Conservation (phyloP, 2,329 filamentous ascomycete species). For the Ophidiomyces ophidiicola region DNA sequence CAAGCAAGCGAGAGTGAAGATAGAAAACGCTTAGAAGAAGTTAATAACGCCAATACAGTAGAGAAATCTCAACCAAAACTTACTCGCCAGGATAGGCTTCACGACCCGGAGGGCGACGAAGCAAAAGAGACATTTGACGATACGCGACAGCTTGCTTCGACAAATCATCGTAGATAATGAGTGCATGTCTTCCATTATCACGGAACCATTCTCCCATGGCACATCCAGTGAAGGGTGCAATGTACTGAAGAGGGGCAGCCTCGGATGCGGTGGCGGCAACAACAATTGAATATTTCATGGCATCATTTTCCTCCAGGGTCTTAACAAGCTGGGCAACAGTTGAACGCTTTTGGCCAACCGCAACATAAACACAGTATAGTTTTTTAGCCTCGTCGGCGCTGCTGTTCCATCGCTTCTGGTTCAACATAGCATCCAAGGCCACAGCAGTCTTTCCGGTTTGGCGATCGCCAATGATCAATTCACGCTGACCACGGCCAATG, state of each 20-base stretch:
- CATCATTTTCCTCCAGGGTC: slow-evolving; percentile 98
- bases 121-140: slow-evolving; percentile 96
- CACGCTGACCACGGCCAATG: slow-evolving; percentile 99
- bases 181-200: slow-evolving; percentile 74
- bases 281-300: slow-evolving; percentile 94
- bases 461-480: slow-evolving; percentile 99
- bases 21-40: slow-evolving; percentile 63
- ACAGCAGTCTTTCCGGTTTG: slow-evolving; percentile 99
- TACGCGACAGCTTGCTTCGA: slow-evolving; percentile 97
- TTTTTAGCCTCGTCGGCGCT: slow-evolving; percentile 84
- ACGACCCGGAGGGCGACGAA: slow-evolving; percentile 95
- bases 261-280: slow-evolving; percentile 96
- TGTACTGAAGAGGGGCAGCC: slow-evolving; percentile 86
- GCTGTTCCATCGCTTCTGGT: slow-evolving; percentile 98
- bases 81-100: slow-evolving; percentile 96
- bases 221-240: slow-evolving; percentile 73
- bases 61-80: slow-evolving; percentile 20
- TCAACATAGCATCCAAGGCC: slow-evolving; percentile 92
- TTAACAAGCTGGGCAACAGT: slow-evolving; percentile 98
- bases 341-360: slow-evolving; percentile 97
- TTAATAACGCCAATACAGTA: slow-evolving; percentile 16
- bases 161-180: slow-evolving; percentile 89
- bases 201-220: slow-evolving; percentile 62
- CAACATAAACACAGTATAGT: slow-evolving; percentile 99
- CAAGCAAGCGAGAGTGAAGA: slow-evolving; percentile 96